Evolutionary conservation across 306 rosid species (phyloP).

Genomic region (Vigna mungo): DNA sequence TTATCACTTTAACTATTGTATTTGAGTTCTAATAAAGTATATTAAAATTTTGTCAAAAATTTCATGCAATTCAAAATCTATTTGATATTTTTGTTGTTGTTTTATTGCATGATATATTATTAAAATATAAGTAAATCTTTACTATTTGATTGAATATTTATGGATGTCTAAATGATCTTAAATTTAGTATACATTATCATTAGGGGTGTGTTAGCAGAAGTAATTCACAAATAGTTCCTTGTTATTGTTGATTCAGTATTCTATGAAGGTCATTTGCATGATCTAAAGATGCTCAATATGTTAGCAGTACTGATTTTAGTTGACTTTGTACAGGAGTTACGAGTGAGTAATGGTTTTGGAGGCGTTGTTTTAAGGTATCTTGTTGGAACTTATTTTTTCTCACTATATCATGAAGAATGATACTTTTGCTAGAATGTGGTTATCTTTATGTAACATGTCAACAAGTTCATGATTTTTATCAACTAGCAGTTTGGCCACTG

Average conservation of each 20-base stretch:
- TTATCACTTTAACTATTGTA: too few relatives aligned
- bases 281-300: constrained; percentile 38
- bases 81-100: too few relatives aligned
- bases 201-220: too few relatives aligned
- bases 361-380: constrained; percentile 86
- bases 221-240: too few relatives aligned
- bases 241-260: constrained; percentile 20
- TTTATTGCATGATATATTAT: too few relatives aligned
- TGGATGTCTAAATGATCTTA: too few relatives aligned
- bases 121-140: too few relatives aligned
- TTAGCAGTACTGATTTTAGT: constrained; percentile 41
- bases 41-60: too few relatives aligned
- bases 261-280: constrained; percentile 25
- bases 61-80: too few relatives aligned
- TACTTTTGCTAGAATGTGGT: background rate
- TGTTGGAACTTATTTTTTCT: constrained; percentile 20
- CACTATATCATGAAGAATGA: constrained; percentile 11
- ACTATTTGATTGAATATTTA: too few relatives aligned
- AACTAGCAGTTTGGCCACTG: constrained; percentile 2
- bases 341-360: constrained; percentile 91
- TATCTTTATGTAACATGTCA: constrained; percentile 22
- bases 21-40: too few relatives aligned
- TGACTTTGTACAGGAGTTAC: constrained; percentile 80
- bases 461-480: constrained; percentile 22
- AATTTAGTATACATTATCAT: too few relatives aligned